Percentiles rank a stretch among this genome's conserved stretches.
Evolutionary conservation across 805 yeast species (phyloP).

Genomic region (Myxozyma lipomycoides): DNA sequence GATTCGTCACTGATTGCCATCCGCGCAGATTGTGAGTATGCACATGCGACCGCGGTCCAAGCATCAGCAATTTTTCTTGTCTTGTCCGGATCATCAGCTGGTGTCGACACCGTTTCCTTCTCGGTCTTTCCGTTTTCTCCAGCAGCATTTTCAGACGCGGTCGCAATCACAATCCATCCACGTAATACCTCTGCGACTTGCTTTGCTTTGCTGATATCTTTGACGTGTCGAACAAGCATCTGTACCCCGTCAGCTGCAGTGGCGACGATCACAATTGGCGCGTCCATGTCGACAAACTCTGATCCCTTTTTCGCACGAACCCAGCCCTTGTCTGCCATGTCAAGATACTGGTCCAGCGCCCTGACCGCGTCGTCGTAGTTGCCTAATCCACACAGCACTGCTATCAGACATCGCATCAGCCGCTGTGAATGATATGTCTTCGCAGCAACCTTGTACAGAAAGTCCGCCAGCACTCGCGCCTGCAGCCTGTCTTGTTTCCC

Average conservation of each 20-base stretch:
- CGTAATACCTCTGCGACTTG: constrained; percentile 11
- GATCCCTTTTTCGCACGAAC: constrained; percentile 22
- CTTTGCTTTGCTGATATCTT: constrained; percentile 12
- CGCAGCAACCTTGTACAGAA: constrained; percentile 24
- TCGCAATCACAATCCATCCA: constrained; percentile 16
- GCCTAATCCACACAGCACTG: constrained; percentile 17
- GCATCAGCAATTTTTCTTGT: constrained; percentile 3
- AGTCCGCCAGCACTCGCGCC: constrained; percentile 21
- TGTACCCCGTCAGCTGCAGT: constrained; percentile 17
- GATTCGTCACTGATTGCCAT: constrained; percentile 6
- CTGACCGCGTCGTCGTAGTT: constrained; percentile 22
- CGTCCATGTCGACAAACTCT: constrained; percentile 18
- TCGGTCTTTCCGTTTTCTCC: neutral
- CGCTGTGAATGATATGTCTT: constrained; percentile 26
- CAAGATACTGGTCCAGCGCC: constrained; percentile 20
- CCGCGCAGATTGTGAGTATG: constrained; percentile 17
- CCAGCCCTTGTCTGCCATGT: constrained; percentile 21
- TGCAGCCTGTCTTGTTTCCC: constrained; percentile 19
- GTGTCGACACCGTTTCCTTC: neutral
- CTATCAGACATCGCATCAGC: constrained; percentile 17
- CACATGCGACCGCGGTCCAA: constrained; percentile 25
- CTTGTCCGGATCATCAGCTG: neutral
- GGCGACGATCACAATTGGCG: constrained; percentile 9
- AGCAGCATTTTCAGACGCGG: neutral
- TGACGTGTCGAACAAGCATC: constrained; percentile 20